Base-by-base conservation (phyloP, 1,284 basidiomycete genomes). In the Microbotryum intermedium region DNA sequence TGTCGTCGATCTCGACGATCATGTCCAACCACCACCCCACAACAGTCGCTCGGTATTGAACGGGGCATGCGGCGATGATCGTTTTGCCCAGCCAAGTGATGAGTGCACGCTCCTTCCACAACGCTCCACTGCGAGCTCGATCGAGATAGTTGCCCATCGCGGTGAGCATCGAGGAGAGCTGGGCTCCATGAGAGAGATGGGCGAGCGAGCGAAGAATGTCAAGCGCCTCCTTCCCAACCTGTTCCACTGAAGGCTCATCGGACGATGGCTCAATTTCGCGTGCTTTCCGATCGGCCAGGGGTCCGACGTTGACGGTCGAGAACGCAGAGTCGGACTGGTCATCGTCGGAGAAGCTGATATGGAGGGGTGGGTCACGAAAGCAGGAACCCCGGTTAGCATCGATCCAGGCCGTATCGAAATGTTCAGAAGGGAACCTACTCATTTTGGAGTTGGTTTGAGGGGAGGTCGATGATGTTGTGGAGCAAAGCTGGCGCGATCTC, bases 11-110 rank as follows among this genome's bases (percentile, higher is more conserved):
- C 65, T 84, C 82, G 42, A 85, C 79, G 7, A 97, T 80, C 29
- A 83, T 81, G 72, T 97, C 91, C 43, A 95, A 84, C 10, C 97
- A 78, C 68, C 84, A 82, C 2, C 87, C 87, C 11, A 93, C 90
- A 3, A 97, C 83, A 21, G 87, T 51, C 85, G 72, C 89, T 39
- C 93, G 87, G 74, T 94, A 94, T 72, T 94, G 90, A 62, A 93
- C 88, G 69, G 87, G 87, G 9, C 89, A 82, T 85, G 90, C 94
- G 66, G 88, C 84, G 29, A 85, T 83, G 7, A 84, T 79, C 65
- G 83, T 84, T 59, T 83, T 81, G 21, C 84, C 83, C 51, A 94
- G 79, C 91, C 91, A 97, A 23, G 59, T 53, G 34, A 66, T 47
- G 64, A 84, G 83, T 71, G 85, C 90, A 72, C 88, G 85, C 64